Evolutionary conservation across 495 filamentous ascomycete genomes (phyloP).

Genomic region (Xylona heveae): DNA sequence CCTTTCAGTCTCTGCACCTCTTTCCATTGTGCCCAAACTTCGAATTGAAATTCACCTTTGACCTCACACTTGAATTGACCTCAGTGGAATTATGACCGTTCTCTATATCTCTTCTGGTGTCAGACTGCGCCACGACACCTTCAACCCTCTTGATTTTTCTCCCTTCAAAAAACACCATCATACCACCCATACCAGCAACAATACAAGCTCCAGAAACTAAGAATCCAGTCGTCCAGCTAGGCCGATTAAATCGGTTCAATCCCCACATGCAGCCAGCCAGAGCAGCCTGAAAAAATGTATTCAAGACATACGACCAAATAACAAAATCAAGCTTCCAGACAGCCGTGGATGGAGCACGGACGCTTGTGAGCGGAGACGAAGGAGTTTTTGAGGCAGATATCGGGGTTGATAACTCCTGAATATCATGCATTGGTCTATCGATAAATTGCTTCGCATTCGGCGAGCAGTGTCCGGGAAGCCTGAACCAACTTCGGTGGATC

Average conservation of each 20-base stretch:
- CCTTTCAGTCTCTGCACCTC: no score
- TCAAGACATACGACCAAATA: slow-evolving; percentile 50
- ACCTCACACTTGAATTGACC: no score
- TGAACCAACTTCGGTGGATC: slow-evolving; percentile 50
- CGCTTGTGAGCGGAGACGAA: slow-evolving; percentile 35
- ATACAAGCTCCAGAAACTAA: slow-evolving; percentile 51
- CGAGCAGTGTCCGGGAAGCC: slow-evolving; percentile 25
- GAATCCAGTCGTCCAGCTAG: slow-evolving; percentile 51
- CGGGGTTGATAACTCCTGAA: slow-evolving; percentile 17
- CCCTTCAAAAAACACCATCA: slow-evolving; percentile 44
- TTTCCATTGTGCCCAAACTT: no score
- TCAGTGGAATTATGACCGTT: no score
- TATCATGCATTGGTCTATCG: background rate
- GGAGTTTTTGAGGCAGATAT: slow-evolving; percentile 32
- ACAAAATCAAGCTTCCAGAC: slow-evolving; percentile 66
- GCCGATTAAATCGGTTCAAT: slow-evolving; percentile 44
- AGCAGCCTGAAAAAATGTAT: slow-evolving; percentile 51
- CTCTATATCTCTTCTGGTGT: no score
- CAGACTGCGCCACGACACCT: no score
- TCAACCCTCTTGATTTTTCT: slow-evolving; percentile 44
- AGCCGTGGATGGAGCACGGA: slow-evolving; percentile 38
- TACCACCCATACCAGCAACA: slow-evolving; percentile 44
- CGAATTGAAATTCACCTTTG: no score
- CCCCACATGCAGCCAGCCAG: slow-evolving; percentile 68
- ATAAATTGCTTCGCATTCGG: slow-evolving; percentile 3